Evolutionary conservation across 108 stramenopile genomes (phyloP).

Genomic region (Thalassiosira profunda): DNA sequence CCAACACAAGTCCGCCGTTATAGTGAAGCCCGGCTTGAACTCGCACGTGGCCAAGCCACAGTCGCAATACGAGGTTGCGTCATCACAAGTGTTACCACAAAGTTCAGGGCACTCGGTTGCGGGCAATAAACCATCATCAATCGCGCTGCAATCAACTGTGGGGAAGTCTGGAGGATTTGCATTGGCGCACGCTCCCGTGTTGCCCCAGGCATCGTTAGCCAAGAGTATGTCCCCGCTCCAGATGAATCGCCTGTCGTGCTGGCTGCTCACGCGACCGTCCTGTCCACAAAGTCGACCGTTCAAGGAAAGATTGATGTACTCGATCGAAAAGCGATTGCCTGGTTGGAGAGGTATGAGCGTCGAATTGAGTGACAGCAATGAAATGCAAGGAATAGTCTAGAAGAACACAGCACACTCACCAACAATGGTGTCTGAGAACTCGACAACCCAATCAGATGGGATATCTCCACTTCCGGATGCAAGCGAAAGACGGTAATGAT

Average conservation of each 20-base stretch:
- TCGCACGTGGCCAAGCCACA: conserved; percentile 56
- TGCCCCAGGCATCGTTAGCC: conserved; percentile 30
- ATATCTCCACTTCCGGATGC: conserved; percentile 34
- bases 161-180: conserved; percentile 9
- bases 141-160: conserved; percentile 21
- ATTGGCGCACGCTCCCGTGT: conserved; percentile 51
- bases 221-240: conserved; percentile 52
- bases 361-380: no score
- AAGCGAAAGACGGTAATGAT: conserved; percentile 55
- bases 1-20: conserved; percentile 52
- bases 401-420: no score
- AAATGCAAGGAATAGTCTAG: no score
- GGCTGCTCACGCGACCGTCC: conserved; percentile 51
- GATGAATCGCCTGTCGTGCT: conserved; percentile 62
- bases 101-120: conserved; percentile 49
- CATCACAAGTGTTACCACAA: conserved; percentile 34
- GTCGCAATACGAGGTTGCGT: conserved; percentile 50
- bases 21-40: conserved; percentile 55
- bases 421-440: conserved; percentile 63
- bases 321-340: conserved; percentile 57
- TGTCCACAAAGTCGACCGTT: conserved; percentile 45
- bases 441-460: conserved; percentile 62
- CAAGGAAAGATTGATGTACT: conserved; percentile 44
- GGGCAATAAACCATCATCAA: conserved; percentile 17
- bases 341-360: no score